phyloP scores from a whole-genome alignment of 2,329 filamentous ascomycete genomes.

The Geosmithia flava region DNA sequence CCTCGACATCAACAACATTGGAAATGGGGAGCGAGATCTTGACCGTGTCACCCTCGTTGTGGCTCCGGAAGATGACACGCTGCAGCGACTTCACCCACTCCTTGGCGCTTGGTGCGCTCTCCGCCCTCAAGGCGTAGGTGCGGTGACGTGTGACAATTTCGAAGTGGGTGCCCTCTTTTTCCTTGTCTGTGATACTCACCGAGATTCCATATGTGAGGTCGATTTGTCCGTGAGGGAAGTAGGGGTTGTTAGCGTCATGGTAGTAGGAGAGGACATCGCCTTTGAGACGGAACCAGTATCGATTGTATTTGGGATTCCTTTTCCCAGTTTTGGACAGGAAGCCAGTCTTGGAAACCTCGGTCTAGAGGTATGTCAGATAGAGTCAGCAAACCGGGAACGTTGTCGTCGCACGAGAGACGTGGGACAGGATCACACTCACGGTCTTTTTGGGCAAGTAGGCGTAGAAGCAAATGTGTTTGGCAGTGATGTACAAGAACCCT shows the following conservation, averaged over 20 bases:
- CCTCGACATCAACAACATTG: slow-evolving; percentile 86
- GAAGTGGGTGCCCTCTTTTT: slow-evolving; percentile 68
- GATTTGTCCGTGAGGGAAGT: slow-evolving; percentile 85
- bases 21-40: slow-evolving; percentile 86
- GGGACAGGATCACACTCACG: slow-evolving; percentile 30
- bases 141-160: slow-evolving; percentile 70
- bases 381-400: background rate
- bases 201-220: slow-evolving; percentile 87
- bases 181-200: slow-evolving; percentile 64
- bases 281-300: slow-evolving; percentile 89
- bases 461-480: slow-evolving; percentile 91
- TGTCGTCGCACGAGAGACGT: background rate
- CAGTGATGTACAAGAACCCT: slow-evolving; percentile 91
- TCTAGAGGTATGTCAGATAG: slow-evolving; percentile 25
- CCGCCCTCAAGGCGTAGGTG: slow-evolving; percentile 78
- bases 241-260: slow-evolving; percentile 68
- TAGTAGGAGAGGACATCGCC: slow-evolving; percentile 90
- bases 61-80: slow-evolving; percentile 87
- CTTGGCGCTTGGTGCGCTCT: slow-evolving; percentile 76
- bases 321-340: slow-evolving; percentile 81
- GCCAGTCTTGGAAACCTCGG: slow-evolving; percentile 71
- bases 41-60: slow-evolving; percentile 93
- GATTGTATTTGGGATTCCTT: slow-evolving; percentile 74
- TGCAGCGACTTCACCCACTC: slow-evolving; percentile 95
- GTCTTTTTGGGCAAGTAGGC: slow-evolving; percentile 92